phyloP scores from a whole-genome alignment of 805 yeast species.

The Wickerhamomyces queroliae region DNA sequence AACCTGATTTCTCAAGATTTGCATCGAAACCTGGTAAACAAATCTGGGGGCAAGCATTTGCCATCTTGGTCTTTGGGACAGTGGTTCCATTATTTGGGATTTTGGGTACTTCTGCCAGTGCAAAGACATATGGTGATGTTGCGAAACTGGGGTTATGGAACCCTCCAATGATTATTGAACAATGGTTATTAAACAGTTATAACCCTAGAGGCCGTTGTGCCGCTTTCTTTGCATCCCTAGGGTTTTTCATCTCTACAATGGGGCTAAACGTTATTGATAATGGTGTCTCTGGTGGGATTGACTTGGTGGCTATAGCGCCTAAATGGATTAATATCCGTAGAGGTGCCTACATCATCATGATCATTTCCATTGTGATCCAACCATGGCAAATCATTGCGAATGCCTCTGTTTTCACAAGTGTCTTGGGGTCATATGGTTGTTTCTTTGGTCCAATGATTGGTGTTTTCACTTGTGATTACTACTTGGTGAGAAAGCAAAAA shows the following conservation, averaged over 20 bases:
- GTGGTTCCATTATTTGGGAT: constrained; percentile 42
- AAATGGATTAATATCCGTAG: constrained; percentile 55
- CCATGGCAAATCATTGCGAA: constrained; percentile 52
- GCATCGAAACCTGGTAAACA: constrained; percentile 31
- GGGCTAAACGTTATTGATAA: constrained; percentile 34
- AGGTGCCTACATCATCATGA: constrained; percentile 64
- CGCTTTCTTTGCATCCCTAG: constrained; percentile 35
- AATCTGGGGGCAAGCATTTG: constrained; percentile 31
- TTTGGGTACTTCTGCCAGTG: constrained; percentile 37
- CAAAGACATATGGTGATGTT: constrained; percentile 31
- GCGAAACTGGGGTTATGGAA: constrained; percentile 32
- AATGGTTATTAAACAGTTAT: constrained; percentile 36
- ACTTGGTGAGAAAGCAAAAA: constrained; percentile 29
- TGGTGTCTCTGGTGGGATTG: constrained; percentile 45
- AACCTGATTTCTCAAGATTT: constrained; percentile 30
- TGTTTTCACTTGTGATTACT: constrained; percentile 30
- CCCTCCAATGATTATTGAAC: constrained; percentile 34
- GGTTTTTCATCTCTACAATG: constrained; percentile 29
- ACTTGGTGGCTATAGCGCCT: constrained; percentile 41
- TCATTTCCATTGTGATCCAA: constrained; percentile 61
- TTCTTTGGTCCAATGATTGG: constrained; percentile 40
- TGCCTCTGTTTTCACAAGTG: constrained; percentile 19
- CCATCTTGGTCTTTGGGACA: constrained; percentile 32
- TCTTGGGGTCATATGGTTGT: constrained; percentile 24
- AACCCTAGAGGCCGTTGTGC: constrained; percentile 38